Conservation (phyloP, 257 asterid species). For the Apocynum venetum region DNA sequence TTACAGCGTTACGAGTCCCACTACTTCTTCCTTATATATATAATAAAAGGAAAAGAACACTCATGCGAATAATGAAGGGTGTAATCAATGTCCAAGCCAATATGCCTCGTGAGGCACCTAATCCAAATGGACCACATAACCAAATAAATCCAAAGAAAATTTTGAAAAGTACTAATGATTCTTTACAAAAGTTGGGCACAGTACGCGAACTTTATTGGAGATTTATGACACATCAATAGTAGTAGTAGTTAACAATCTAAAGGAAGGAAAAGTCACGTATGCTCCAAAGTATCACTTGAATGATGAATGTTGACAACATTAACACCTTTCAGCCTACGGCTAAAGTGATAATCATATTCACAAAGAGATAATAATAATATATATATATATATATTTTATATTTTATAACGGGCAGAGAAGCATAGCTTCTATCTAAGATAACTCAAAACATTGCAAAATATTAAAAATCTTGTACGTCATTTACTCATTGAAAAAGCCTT, state of each 20-base stretch:
- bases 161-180: slow-evolving; percentile 29
- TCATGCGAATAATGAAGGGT: slow-evolving; percentile 2
- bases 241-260: too few species aligned
- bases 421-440: too few species aligned
- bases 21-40: too few species aligned
- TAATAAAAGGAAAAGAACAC: background rate
- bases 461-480: too few species aligned
- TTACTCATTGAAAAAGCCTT: too few species aligned
- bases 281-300: background rate
- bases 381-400: too few species aligned
- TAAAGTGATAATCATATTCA: too few species aligned
- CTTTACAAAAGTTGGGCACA: slow-evolving; percentile 31
- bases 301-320: background rate
- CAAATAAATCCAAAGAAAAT: slow-evolving; percentile 16
- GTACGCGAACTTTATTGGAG: slow-evolving; percentile 17
- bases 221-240: slow-evolving; percentile 8
- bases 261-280: background rate
- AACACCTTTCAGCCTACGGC: background rate
- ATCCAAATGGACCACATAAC: slow-evolving; percentile 28
- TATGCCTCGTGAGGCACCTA: slow-evolving; percentile 16
- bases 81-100: slow-evolving; percentile 18
- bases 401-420: too few species aligned
- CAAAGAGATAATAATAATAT: background rate
- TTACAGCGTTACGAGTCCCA: too few species aligned
- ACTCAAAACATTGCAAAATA: too few species aligned